Base-by-base conservation (phyloP, 2,329 filamentous ascomycete species). In the Pseudocercospora cruenta region DNA sequence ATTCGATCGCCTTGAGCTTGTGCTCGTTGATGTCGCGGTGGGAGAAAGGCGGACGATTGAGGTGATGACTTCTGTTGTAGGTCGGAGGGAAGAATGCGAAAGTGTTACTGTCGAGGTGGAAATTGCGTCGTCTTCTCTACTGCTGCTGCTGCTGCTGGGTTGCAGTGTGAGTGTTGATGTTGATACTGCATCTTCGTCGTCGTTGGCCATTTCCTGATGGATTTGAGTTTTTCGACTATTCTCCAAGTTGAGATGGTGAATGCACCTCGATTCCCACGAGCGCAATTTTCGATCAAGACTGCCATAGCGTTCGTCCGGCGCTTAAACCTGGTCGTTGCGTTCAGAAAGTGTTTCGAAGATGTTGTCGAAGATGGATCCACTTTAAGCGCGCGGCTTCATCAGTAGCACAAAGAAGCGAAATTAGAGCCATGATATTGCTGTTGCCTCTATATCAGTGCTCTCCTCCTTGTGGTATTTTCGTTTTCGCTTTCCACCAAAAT, bases 101-200 rank as follows among this genome's bases (percentile, higher is more conserved):
- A 54, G 51, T 4, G 51, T 54, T 8, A 54, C 6, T 3, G 51
- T 54, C 7, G 51, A 54, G 24, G 51, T 54, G 21, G 51, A 54
- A 26, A 54, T 54, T 3, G 24, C 51, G 16, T 54, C 7, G 9
- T 54, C 51, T 8, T 53, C 49, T 22, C 7, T 49, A 14, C 45
- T 49, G 22, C 47, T 51, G 47, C 47, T 49, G n/a, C 47, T 53
- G 22, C 51, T 54, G 51, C 21, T 54, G 51, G 51, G 51, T 31
- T 14, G 21, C 8, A 54, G 14, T 2, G 51, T 54, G 22, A 54
- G 10, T 24, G 51, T 54, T 8, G 51, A 54, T 12, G 51, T 54
- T 28, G 51, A 54, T 24, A n/a, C 16, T n/a, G 51, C 51, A n/a
- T 54, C 22, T 12, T 54, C 51, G 5, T 10, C 47, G 19, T 24